These are phyloP conservation scores for Pseudogymnoascus sp. DNA, from an alignment of 2,329 filamentous ascomycete genomes.

Conservation along the genomic window DNA sequence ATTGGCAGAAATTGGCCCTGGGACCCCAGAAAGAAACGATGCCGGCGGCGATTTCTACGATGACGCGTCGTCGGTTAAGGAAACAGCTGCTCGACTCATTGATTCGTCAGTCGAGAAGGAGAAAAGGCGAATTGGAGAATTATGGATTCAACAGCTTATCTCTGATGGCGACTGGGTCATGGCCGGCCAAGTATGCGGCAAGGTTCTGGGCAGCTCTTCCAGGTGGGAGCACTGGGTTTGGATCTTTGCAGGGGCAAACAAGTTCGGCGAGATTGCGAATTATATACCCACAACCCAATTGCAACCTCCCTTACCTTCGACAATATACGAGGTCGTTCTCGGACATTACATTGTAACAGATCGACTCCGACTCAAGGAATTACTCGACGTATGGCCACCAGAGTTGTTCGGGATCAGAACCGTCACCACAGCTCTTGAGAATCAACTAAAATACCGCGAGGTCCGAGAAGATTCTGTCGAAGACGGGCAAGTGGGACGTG, in stretches of 20 bases:
- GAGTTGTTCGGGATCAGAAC: slow-evolving; percentile 75
- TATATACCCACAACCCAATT: slow-evolving; percentile 74
- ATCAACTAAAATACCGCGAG: slow-evolving; percentile 70
- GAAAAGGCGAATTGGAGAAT: slow-evolving; percentile 82
- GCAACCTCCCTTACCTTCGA: slow-evolving; percentile 68
- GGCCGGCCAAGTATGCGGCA: slow-evolving; percentile 75
- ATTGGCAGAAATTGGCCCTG: slow-evolving; percentile 33
- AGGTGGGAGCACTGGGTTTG: slow-evolving; percentile 96
- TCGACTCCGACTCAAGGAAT: slow-evolving; percentile 64
- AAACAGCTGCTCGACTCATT: slow-evolving; percentile 49
- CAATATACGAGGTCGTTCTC: slow-evolving; percentile 83
- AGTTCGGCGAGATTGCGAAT: slow-evolving; percentile 82
- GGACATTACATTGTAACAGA: slow-evolving; percentile 81
- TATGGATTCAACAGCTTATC: slow-evolving; percentile 86
- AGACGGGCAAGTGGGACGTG: slow-evolving; percentile 62
- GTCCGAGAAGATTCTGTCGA: slow-evolving; percentile 70
- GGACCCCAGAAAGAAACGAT: slow-evolving; percentile 32
- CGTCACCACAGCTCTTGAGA: slow-evolving; percentile 72
- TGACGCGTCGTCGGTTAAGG: slow-evolving; percentile 57
- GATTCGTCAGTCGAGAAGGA: slow-evolving; percentile 72
- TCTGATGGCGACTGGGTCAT: slow-evolving; percentile 65
- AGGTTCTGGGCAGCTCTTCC: slow-evolving; percentile 69
- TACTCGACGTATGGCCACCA: slow-evolving; percentile 76
- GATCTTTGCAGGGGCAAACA: slow-evolving; percentile 78
- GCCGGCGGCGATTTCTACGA: slow-evolving; percentile 60